These are phyloP conservation scores for Neohortaea acidophila DNA, from an alignment of 495 filamentous ascomycete species.

Conservation along the genomic window DNA sequence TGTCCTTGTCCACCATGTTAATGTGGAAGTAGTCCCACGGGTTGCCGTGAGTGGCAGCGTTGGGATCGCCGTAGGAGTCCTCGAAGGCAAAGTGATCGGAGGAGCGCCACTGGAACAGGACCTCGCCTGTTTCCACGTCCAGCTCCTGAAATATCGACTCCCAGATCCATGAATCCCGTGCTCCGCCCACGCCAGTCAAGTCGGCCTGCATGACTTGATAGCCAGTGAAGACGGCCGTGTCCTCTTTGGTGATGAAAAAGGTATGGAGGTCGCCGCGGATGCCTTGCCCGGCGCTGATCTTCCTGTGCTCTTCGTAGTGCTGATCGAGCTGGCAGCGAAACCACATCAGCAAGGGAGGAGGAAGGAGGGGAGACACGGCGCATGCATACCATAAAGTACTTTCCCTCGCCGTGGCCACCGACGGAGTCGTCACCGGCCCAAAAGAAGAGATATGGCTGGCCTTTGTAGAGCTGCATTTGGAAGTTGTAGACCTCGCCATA, in stretches of 20 bases:
- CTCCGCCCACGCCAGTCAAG: constrained; percentile 4
- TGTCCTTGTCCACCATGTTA: constrained; percentile 23
- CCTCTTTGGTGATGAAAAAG: constrained; percentile 13
- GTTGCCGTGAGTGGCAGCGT: constrained; percentile 6
- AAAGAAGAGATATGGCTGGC: constrained; percentile 29
- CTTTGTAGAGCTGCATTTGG: constrained; percentile 15
- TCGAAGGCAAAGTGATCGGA: constrained; percentile 24
- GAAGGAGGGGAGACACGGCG: no score
- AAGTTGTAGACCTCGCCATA: constrained; percentile 15
- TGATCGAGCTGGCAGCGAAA: constrained; percentile 37
- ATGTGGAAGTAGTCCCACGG: constrained; percentile 25
- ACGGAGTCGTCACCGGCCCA: constrained; percentile 36
- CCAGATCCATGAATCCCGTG: constrained; percentile 9
- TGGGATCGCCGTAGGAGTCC: constrained; percentile 15
- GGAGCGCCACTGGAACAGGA: constrained; percentile 30
- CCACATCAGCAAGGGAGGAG: neutral
- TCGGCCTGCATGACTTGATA: constrained; percentile 14
- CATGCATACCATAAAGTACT: constrained; percentile 34
- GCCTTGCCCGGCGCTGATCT: constrained; percentile 25
- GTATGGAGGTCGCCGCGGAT: constrained; percentile 15
- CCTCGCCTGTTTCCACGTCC: constrained; percentile 17
- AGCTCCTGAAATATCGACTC: constrained; percentile 23
- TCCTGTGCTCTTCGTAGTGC: constrained; percentile 33
- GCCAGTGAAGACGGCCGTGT: constrained; percentile 19
- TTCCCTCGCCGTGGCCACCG: constrained; percentile 34